Evolutionary conservation across 2,329 filamentous ascomycete genomes (phyloP), one percentile per base, ranked within the genome.

Genomic region (Neopestalotiopsis clavispora): DNA sequence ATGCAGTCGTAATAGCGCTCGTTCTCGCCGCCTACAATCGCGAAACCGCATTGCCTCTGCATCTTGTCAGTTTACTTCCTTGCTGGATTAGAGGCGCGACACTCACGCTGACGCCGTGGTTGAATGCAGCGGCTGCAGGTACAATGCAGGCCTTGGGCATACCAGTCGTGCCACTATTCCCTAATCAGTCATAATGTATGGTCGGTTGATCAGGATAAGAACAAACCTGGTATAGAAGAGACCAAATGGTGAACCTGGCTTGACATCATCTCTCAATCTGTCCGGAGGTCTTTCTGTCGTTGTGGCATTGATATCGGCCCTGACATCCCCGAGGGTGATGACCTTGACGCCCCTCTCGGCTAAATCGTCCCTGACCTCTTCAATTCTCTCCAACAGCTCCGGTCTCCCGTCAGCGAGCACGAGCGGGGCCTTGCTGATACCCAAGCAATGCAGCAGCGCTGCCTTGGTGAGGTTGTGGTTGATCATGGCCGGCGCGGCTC

Each of bases 1-100:
- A 94, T 94, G 78, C 91, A 92, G 75, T 90, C 87, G 75, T 94
- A 94, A 86, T 90, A 94, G 32, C 90, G 83, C 76, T 93, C 90
- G 62, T 76, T 71, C 71, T 82, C 70, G 68, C 75, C 69, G 30
- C 74, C 65, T 67, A 79, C 75, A 73, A 79, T 71, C 58, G 77
- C 67, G 71, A 75, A 66, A 38, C 78, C 72, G 61, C 70, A 73
- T 23, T 78, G 68, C 65, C 71, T 28, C 71, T 71, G 9, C 72
- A 32, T 70, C 32, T 66, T 68, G 61, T 65, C 40, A 65, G 45
- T 13, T 20, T 28, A 14, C 34, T n/a, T 1, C 20, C 5, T 14
- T 7, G 13, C 52, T 12, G 30, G 10, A 10, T 1, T 40, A 42
- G 9, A n/a, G 6, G 9, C 3, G 1, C 9, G 17, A 45, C 4